Evolutionary conservation across 345 rosid species (phyloP).

Genomic region (Hirschfeldia incana): DNA sequence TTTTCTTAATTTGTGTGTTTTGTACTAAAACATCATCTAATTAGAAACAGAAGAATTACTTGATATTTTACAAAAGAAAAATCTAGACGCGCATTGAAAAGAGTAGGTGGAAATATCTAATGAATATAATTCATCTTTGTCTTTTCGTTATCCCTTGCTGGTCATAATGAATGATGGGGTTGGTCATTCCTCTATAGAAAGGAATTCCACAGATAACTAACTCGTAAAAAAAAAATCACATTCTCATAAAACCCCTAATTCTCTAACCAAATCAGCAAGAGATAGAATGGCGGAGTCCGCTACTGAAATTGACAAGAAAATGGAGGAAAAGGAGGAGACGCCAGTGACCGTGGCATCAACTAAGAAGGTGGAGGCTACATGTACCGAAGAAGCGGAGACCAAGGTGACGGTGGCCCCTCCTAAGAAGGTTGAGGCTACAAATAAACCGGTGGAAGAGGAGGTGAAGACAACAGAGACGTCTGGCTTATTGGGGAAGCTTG

Average conservation of each 20-base stretch:
- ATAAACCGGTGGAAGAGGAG: slow-evolving; percentile 1
- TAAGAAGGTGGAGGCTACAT: background rate
- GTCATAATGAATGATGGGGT: background rate
- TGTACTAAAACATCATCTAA: background rate
- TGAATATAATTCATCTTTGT: background rate
- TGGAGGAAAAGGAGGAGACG: background rate
- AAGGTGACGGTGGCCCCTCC: slow-evolving; percentile 4
- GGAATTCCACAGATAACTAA: slow-evolving; percentile 1
- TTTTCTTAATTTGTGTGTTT: too few species aligned
- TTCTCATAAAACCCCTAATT: background rate
- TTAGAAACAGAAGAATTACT: too few species aligned
- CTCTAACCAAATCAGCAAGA: background rate
- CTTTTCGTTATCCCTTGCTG: background rate
- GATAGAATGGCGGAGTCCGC: slow-evolving; percentile 7
- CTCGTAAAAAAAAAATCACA: background rate
- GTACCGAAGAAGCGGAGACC: background rate
- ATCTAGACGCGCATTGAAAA: slow-evolving; percentile 2
- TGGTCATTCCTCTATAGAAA: background rate
- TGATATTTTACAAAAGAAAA: background rate
- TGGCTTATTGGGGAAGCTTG: slow-evolving; percentile 20
- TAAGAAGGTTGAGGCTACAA: background rate
- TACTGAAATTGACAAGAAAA: slow-evolving; percentile 13
- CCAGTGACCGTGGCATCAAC: background rate
- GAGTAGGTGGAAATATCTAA: background rate
- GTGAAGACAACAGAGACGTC: background rate